Evolutionary conservation across 345 rosid genomes (phyloP).

Genomic region (Populus deltoides): DNA sequence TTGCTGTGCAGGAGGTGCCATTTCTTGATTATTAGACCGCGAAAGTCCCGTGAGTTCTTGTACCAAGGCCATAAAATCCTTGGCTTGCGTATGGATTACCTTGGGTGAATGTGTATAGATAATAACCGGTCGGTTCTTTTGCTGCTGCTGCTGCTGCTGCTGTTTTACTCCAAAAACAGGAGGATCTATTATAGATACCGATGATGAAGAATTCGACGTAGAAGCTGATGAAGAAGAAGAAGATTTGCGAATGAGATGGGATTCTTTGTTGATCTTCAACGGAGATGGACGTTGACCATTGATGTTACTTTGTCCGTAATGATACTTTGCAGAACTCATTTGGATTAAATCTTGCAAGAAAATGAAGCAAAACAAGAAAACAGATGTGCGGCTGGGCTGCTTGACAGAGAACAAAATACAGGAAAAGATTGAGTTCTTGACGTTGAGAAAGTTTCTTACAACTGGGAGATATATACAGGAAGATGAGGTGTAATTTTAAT

Average conservation of each 20-base stretch:
- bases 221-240: neutral
- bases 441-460: neutral
- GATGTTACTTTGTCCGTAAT: neutral
- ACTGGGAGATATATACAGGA: neutral
- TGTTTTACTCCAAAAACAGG: neutral
- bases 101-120: constrained; percentile 20
- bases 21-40: neutral
- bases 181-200: neutral
- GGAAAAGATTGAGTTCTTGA: neutral
- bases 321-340: constrained; percentile 14
- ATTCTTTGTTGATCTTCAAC: constrained; percentile 18
- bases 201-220: neutral
- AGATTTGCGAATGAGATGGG: constrained; percentile 14
- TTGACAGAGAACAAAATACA: too few relatives aligned
- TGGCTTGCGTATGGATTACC: constrained; percentile 22
- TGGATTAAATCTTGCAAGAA: neutral
- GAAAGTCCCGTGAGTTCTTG: constrained; percentile 25
- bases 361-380: neutral
- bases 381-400: neutral
- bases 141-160: neutral
- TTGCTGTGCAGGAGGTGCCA: neutral
- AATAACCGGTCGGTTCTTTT: constrained; percentile 12
- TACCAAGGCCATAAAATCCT: constrained; percentile 28
- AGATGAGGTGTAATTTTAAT: neutral
- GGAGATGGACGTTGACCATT: constrained; percentile 22